Percentiles rank a stretch among this genome's conserved stretches.
Evolutionary conservation across 1,139 yeast species (phyloP).

Genomic region (Hyphopichia fennica): DNA sequence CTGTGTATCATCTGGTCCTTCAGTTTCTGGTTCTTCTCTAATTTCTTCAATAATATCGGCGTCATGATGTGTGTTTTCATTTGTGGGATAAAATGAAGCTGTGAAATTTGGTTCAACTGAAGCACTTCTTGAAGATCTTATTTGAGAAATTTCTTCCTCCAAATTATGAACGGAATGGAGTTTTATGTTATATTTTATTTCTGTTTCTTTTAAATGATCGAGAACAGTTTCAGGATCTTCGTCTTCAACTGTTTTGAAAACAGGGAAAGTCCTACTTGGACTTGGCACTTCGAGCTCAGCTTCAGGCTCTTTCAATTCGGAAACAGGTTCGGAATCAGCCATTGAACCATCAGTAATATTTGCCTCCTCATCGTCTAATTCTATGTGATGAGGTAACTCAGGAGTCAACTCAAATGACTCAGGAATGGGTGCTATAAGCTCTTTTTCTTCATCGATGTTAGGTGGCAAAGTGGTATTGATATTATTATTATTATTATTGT

Average conservation of each 20-base stretch:
- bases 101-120: background rate
- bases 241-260: slow-evolving; percentile 31
- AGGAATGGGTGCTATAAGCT: slow-evolving; percentile 18
- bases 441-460: slow-evolving; percentile 1
- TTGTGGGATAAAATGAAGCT: background rate
- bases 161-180: slow-evolving; percentile 32
- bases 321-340: slow-evolving; percentile 21
- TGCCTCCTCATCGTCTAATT: slow-evolving; percentile 16
- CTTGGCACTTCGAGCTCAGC: slow-evolving; percentile 3
- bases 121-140: slow-evolving; percentile 1
- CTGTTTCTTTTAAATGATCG: slow-evolving; percentile 29
- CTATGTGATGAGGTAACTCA: slow-evolving; percentile 9
- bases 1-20: slow-evolving; percentile 13
- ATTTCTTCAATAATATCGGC: slow-evolving; percentile 6
- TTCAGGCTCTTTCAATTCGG: slow-evolving; percentile 6
- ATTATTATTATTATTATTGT: background rate
- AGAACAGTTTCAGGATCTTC: slow-evolving; percentile 35
- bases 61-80: background rate
- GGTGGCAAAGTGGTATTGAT: background rate
- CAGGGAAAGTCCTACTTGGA: slow-evolving; percentile 14
- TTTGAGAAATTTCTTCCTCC: slow-evolving; percentile 17
- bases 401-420: slow-evolving; percentile 16
- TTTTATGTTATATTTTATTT: slow-evolving; percentile 31
- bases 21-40: slow-evolving; percentile 4
- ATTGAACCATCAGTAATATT: slow-evolving; percentile 26